Evolutionary conservation across 2,329 filamentous ascomycete genomes (phyloP).

Genomic region (Trichophyton equinum): DNA sequence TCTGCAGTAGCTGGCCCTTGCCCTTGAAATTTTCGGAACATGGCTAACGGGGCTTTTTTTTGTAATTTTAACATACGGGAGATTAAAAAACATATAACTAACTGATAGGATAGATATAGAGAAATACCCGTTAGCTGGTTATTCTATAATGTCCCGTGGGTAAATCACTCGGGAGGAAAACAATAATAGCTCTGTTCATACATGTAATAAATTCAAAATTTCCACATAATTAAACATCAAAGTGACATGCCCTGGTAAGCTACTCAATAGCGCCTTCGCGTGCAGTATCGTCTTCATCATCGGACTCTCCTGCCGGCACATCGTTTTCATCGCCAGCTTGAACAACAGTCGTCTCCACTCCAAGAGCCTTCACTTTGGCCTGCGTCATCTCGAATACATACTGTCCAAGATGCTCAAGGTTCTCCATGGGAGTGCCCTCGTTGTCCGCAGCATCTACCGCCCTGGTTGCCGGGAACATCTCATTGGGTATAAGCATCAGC

Average conservation of each 20-base stretch:
- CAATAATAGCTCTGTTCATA: background rate
- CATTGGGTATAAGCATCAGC: slow-evolving; percentile 66
- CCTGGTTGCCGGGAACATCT: slow-evolving; percentile 65
- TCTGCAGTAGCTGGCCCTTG: background rate
- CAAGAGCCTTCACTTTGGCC: slow-evolving; percentile 50
- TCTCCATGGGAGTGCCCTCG: slow-evolving; percentile 61
- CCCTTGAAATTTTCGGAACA: background rate
- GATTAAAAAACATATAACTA: too few relatives aligned
- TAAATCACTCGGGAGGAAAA: background rate
- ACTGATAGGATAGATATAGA: background rate
- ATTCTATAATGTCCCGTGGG: background rate
- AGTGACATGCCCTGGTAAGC: too few relatives aligned
- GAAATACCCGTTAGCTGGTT: background rate
- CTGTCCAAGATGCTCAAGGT: slow-evolving; percentile 85
- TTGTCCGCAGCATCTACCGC: slow-evolving; percentile 28
- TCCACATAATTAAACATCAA: background rate
- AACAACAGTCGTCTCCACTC: slow-evolving; percentile 28
- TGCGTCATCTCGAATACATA: slow-evolving; percentile 96
- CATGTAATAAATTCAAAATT: background rate
- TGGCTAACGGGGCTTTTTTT: background rate
- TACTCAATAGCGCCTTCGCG: slow-evolving; percentile 7
- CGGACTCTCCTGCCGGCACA: slow-evolving; percentile 22
- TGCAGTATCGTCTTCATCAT: slow-evolving; percentile 15
- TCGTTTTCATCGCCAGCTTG: slow-evolving; percentile 22
- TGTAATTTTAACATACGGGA: too few relatives aligned